Evolutionary conservation across 305 asterid genomes (phyloP).

Genomic region (Petunia hybrid): DNA sequence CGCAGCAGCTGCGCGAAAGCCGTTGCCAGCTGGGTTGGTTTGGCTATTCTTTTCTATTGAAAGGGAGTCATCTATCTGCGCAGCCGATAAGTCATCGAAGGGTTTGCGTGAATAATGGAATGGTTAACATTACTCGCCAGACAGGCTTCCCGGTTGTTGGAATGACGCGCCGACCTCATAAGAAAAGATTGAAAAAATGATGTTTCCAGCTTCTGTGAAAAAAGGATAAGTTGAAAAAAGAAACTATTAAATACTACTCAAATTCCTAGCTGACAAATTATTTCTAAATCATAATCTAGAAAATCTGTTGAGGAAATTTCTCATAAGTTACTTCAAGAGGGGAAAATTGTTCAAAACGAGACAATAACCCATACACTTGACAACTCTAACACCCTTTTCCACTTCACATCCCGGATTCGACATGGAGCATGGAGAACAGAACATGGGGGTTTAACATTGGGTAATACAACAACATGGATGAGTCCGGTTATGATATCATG

Average conservation of each 20-base stretch:
- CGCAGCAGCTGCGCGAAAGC: too few relatives aligned
- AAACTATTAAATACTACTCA: background rate
- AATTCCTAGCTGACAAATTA: slow-evolving; percentile 13
- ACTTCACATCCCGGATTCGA: too few relatives aligned
- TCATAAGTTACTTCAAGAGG: background rate
- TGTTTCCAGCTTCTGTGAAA: background rate
- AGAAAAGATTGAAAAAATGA: too few relatives aligned
- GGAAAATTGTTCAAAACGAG: background rate
- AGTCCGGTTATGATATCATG: too few relatives aligned
- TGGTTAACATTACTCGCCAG: background rate
- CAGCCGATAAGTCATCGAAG: slow-evolving; percentile 26
- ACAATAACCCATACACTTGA: background rate
- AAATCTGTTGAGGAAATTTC: background rate
- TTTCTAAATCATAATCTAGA: background rate
- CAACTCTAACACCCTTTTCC: too few relatives aligned
- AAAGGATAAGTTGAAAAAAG: background rate
- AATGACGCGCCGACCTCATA: too few relatives aligned
- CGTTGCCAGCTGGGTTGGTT: slow-evolving; percentile 26
- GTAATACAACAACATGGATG: too few relatives aligned
- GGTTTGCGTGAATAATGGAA: slow-evolving; percentile 30
- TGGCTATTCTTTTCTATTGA: slow-evolving; percentile 34
- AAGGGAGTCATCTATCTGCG: slow-evolving; percentile 25
- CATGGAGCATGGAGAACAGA: too few relatives aligned
- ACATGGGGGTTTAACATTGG: too few relatives aligned
- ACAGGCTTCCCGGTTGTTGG: too few relatives aligned